A percentile compares a stretch with the other conserved stretches of the same genome.
Conservation (phyloP, 371 early-diverging fungal species). For the Batkoa obscura region DNA sequence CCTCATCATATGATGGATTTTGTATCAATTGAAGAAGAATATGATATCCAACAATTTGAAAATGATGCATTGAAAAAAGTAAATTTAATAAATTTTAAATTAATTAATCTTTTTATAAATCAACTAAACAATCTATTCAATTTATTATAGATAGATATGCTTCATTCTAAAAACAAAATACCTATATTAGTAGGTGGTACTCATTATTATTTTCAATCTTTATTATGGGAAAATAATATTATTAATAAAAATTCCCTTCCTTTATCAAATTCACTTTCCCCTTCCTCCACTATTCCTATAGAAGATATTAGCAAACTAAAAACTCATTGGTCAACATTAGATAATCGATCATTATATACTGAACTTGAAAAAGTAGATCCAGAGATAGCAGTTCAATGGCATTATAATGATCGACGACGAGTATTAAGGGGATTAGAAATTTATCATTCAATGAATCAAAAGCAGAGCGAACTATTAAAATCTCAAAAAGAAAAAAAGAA, state of each 20-base stretch:
- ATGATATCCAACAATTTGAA: constrained; percentile 68
- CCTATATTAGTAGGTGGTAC: constrained; percentile 93
- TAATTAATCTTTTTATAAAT: neutral
- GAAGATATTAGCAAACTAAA: constrained; percentile 11
- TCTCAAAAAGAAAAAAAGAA: constrained; percentile 16
- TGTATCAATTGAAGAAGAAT: constrained; percentile 52
- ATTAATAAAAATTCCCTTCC: constrained; percentile 5
- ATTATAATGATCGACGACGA: constrained; percentile 72
- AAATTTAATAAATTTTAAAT: neutral
- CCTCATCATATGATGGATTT: constrained; percentile 79
- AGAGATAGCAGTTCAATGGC: constrained; percentile 79
- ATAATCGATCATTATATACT: constrained; percentile 25
- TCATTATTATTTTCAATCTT: constrained; percentile 81
- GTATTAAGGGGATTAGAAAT: constrained; percentile 60
- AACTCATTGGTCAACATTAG: constrained; percentile 16
- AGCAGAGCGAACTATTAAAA: constrained; percentile 45
- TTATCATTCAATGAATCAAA: constrained; percentile 42
- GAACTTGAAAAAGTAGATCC: constrained; percentile 58
- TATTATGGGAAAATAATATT: constrained; percentile 56
- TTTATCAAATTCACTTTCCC: too few relatives aligned
- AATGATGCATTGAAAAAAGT: constrained; percentile 30
- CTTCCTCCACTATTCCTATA: neutral
- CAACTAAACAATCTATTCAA: constrained; percentile 25
- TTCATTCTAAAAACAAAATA: constrained; percentile 38
- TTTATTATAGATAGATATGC: constrained; percentile 38